Conservation (phyloP, 2,329 filamentous ascomycete species). For the Chalara sp. region DNA sequence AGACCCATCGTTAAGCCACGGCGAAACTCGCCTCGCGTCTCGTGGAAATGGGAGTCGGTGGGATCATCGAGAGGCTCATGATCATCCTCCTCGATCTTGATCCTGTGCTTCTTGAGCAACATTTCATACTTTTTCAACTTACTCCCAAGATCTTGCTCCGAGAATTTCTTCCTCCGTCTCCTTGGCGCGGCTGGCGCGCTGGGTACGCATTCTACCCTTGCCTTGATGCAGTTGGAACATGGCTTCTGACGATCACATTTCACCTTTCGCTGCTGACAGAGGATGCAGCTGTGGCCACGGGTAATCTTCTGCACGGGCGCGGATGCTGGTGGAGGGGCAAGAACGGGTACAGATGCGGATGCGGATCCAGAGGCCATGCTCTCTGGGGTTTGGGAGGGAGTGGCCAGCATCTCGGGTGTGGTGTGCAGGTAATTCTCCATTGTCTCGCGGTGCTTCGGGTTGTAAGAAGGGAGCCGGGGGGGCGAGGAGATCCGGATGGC, state of each 20-base stretch:
- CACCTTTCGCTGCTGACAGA: conserved; percentile 27
- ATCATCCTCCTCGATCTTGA: conserved; percentile 21
- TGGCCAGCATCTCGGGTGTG: conserved; percentile 37
- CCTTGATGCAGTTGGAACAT: conserved; percentile 25
- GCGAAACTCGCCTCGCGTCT: too few species aligned
- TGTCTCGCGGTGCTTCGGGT: too few species aligned
- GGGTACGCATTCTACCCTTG: conserved; percentile 20
- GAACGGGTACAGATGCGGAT: not conserved
- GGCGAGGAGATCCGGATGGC: too few species aligned
- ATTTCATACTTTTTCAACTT: conserved; percentile 21
- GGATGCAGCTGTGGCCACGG: conserved; percentile 19
- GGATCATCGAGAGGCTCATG: not conserved
- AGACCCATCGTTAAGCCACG: too few species aligned
- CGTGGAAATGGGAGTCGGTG: too few species aligned
- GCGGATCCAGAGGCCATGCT: not conserved
- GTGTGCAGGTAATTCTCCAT: too few species aligned
- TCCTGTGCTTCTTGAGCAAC: conserved; percentile 19
- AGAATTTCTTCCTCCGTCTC: conserved; percentile 19
- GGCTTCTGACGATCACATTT: conserved; percentile 24
- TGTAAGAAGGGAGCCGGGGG: too few species aligned
- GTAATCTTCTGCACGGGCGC: conserved; percentile 11
- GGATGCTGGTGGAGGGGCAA: not conserved
- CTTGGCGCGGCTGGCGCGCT: conserved; percentile 19
- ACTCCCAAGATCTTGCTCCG: conserved; percentile 20
- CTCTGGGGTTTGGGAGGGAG: conserved; percentile 6